Percentiles rank a stretch among this genome's conserved stretches.
phyloP scores from a whole-genome alignment of 2,329 filamentous ascomycete genomes.

The Ambrosiella xylebori region DNA sequence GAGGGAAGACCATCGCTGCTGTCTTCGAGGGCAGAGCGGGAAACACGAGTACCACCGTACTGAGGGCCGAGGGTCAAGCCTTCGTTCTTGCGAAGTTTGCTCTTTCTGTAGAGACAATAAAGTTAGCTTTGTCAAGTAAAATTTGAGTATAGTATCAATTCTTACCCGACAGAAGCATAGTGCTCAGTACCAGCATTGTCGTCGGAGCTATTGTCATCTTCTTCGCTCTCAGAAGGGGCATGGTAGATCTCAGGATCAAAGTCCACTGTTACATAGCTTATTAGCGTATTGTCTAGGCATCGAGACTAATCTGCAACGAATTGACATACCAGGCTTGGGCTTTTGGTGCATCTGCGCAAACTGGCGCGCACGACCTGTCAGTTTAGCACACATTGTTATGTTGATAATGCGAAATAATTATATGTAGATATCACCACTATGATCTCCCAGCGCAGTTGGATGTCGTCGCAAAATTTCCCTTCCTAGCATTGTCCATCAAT shows the following conservation, averaged over 20 bases:
- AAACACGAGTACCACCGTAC: slow-evolving; percentile 64
- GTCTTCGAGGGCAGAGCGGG: slow-evolving; percentile 46
- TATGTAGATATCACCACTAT: background rate
- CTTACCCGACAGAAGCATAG: slow-evolving; percentile 59
- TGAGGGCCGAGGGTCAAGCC: slow-evolving; percentile 53
- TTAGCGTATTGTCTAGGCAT: background rate
- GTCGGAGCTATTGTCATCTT: slow-evolving; percentile 31
- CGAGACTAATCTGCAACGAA: background rate
- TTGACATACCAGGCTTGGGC: slow-evolving; percentile 9
- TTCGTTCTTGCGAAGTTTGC: slow-evolving; percentile 61
- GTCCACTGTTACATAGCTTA: slow-evolving; percentile 26
- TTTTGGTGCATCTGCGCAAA: slow-evolving; percentile 11
- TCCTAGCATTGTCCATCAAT: background rate
- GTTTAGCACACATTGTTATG: slow-evolving; percentile 7
- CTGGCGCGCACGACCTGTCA: slow-evolving; percentile 11
- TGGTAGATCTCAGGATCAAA: slow-evolving; percentile 61
- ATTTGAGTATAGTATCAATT: background rate
- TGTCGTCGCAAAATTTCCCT: slow-evolving; percentile 11
- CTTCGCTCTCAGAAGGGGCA: slow-evolving; percentile 36
- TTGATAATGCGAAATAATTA: background rate
- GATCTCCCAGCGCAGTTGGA: background rate
- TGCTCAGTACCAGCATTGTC: slow-evolving; percentile 61
- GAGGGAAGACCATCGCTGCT: slow-evolving; percentile 24
- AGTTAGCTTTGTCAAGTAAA: background rate
- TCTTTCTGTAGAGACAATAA: slow-evolving; percentile 38